These are phyloP conservation scores for Leptoxyphium fumago DNA, from an alignment of 2,329 filamentous ascomycete genomes.

Conservation along the genomic window DNA sequence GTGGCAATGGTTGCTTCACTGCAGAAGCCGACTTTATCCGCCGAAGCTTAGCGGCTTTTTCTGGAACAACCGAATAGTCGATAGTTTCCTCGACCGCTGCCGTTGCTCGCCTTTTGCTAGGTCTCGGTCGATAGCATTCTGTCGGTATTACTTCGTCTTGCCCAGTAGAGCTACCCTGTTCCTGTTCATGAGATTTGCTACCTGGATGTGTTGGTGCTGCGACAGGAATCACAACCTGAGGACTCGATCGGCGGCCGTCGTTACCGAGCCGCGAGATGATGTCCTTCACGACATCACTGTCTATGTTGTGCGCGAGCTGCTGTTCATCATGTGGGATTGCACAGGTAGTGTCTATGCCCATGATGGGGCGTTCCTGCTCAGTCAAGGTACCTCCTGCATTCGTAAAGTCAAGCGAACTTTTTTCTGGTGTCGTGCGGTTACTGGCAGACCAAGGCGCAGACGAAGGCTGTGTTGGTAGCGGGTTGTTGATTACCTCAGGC, in stretches of 20 bases:
- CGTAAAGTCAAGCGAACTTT: neutral
- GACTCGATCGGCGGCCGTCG: constrained; percentile 8
- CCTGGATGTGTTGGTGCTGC: neutral
- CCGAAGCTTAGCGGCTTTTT: constrained; percentile 28
- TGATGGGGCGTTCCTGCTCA: too few species aligned
- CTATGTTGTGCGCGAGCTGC: neutral
- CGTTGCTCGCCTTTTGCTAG: constrained; percentile 20
- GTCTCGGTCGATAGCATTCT: constrained; percentile 26
- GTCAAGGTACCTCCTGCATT: too few species aligned
- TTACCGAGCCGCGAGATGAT: neutral
- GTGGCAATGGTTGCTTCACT: neutral
- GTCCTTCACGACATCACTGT: neutral
- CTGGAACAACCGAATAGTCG: constrained; percentile 21
- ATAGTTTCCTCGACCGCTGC: constrained; percentile 11
- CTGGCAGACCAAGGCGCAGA: neutral
- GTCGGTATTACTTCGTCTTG: constrained; percentile 21
- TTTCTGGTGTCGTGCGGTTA: constrained; percentile 1
- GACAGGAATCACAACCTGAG: constrained; percentile 11
- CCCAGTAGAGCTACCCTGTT: constrained; percentile 16
- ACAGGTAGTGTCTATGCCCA: neutral
- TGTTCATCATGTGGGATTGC: neutral
- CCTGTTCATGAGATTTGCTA: neutral
- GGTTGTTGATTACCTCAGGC: constrained; percentile 7
- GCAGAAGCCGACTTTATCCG: constrained; percentile 20
- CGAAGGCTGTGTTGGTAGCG: neutral